Conservation (phyloP, 2,329 filamentous ascomycete genomes). For the Monilinia fructicola region DNA sequence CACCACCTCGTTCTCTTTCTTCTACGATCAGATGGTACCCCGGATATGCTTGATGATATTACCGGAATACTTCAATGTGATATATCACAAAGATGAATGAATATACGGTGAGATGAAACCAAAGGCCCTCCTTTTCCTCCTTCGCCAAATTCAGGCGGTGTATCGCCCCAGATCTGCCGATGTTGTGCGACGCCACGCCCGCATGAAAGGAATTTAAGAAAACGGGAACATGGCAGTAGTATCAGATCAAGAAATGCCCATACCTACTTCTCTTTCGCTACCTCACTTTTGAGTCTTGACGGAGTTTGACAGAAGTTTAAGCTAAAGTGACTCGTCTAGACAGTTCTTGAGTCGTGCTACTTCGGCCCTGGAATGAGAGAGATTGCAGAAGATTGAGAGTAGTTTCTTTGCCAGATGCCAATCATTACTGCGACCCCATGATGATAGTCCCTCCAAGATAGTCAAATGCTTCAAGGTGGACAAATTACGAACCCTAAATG, state of each 20-base stretch:
- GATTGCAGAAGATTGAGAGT: neutral
- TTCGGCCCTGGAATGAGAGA: neutral
- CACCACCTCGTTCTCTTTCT: neutral
- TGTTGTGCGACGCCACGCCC: neutral
- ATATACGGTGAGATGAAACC: slow-evolving; percentile 18
- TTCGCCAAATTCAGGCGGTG: slow-evolving; percentile 17
- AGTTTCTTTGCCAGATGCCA: neutral
- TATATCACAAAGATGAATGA: neutral
- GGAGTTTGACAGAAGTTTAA: neutral
- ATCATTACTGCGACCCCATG: neutral
- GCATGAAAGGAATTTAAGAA: neutral
- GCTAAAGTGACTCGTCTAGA: neutral
- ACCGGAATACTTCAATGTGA: neutral
- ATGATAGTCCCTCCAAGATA: too few species aligned
- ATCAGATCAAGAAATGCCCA: neutral
- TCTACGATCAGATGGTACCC: neutral
- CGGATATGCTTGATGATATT: neutral
- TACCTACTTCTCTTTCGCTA: neutral
- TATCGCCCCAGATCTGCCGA: neutral
- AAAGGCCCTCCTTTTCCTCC: slow-evolving; percentile 7
- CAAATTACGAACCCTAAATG: neutral
- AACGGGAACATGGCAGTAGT: neutral
- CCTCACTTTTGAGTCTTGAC: neutral
- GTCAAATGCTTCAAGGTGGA: neutral
- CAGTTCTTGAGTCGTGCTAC: slow-evolving; percentile 1